These are phyloP conservation scores for Pythium periplocum DNA, from an alignment of 352 stramenopile species.

Conservation along the genomic window DNA sequence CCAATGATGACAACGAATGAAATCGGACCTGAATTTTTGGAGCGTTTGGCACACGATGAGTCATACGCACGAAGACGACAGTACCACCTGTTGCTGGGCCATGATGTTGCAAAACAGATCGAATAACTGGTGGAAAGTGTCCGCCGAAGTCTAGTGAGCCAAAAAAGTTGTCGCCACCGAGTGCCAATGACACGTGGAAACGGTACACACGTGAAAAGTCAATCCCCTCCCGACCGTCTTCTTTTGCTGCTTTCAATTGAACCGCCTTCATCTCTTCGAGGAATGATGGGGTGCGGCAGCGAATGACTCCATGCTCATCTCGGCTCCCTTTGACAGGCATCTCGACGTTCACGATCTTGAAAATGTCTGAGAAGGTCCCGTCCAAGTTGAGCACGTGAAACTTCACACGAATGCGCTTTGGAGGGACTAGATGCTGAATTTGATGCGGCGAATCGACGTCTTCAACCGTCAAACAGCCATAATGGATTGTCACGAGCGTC, in stretches of 20 bases:
- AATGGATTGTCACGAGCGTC: conserved; percentile 22
- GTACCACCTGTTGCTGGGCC: conserved; percentile 57
- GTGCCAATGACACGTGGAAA: conserved; percentile 35
- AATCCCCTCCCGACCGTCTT: too few species aligned
- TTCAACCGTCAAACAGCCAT: conserved; percentile 33
- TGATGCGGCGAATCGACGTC: conserved; percentile 34
- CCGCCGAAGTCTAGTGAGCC: conserved; percentile 40
- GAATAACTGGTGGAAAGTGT: conserved; percentile 55
- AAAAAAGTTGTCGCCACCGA: conserved; percentile 40
- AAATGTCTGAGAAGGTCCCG: background rate
- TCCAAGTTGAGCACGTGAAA: conserved; percentile 41
- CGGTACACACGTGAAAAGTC: conserved; percentile 13
- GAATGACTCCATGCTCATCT: conserved; percentile 18
- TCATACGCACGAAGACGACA: conserved; percentile 54
- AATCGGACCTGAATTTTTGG: conserved; percentile 55
- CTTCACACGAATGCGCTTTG: conserved; percentile 34
- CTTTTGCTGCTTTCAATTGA: too few species aligned
- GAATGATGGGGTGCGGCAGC: conserved; percentile 47
- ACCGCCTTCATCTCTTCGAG: conserved; percentile 40
- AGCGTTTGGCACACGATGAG: conserved; percentile 49
- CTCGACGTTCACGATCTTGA: conserved; percentile 31
- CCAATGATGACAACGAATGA: conserved; percentile 22
- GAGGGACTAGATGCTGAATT: conserved; percentile 40
- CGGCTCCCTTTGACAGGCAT: background rate
- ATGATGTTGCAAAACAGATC: conserved; percentile 60